Percentiles rank a stretch among this genome's conserved stretches.
Conservation (phyloP, 495 filamentous ascomycete genomes). For the Elaphomyces granulatus region DNA sequence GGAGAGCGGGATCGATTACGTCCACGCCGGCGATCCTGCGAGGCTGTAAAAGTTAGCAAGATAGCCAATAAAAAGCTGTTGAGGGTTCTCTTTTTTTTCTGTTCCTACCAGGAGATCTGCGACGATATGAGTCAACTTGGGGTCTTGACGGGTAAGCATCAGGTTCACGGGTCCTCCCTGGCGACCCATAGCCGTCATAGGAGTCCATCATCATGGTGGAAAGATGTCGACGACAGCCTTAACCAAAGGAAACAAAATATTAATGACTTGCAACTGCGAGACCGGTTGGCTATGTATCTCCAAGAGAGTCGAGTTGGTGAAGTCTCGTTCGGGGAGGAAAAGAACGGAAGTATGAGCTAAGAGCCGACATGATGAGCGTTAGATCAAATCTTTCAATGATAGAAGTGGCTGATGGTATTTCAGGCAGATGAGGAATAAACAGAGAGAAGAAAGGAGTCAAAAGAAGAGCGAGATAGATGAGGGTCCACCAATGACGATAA, state of each 20-base stretch:
- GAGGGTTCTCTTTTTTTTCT: neutral
- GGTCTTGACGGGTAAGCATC: conserved; percentile 21
- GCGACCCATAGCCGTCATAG: conserved; percentile 28
- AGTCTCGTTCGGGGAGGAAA: neutral
- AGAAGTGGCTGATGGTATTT: neutral
- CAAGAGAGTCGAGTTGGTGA: neutral
- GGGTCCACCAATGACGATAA: too few species aligned
- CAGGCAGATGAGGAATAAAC: too few species aligned
- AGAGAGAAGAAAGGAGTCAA: too few species aligned
- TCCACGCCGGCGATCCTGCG: conserved; percentile 36
- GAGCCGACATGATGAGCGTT: conserved; percentile 28
- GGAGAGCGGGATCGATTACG: conserved; percentile 59
- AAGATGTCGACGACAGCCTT: neutral
- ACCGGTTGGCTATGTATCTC: neutral
- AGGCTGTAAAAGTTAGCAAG: conserved; percentile 16
- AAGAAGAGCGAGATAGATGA: too few species aligned
- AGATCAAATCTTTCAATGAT: conserved; percentile 17
- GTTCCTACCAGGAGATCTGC: conserved; percentile 37
- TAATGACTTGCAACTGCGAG: too few species aligned
- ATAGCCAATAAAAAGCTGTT: conserved; percentile 5
- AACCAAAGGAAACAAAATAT: too few species aligned
- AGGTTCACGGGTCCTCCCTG: conserved; percentile 26
- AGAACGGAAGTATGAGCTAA: conserved; percentile 21
- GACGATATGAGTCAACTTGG: conserved; percentile 30
- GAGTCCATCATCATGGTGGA: conserved; percentile 23